A percentile compares a stretch with the other conserved stretches of the same genome.
Conservation (phyloP, 352 stramenopile species). For the Phytopythium litorale region DNA sequence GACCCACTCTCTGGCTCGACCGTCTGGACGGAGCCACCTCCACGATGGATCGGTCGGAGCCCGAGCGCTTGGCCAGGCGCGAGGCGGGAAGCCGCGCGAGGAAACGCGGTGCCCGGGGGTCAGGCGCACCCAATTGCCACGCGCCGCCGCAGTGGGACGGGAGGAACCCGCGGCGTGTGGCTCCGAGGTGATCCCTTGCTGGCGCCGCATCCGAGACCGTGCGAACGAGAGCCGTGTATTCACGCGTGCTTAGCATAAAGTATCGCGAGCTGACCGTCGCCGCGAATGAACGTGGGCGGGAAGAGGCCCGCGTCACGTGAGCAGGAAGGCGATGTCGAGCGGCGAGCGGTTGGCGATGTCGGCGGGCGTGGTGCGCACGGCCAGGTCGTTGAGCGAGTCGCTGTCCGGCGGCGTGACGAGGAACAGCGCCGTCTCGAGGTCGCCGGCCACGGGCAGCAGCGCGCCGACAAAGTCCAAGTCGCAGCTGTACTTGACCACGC, state of each 20-base stretch:
- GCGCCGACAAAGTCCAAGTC: slow-evolving; percentile 34
- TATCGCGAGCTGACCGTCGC: background rate
- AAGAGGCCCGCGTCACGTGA: slow-evolving; percentile 2
- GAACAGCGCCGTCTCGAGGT: slow-evolving; percentile 31
- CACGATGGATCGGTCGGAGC: background rate
- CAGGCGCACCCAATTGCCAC: background rate
- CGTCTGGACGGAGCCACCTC: background rate
- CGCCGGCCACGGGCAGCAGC: slow-evolving; percentile 25
- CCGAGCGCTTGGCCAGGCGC: background rate
- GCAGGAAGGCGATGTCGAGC: slow-evolving; percentile 34
- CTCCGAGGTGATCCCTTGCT: background rate
- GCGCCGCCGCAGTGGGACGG: background rate
- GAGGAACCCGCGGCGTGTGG: background rate
- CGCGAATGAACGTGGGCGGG: background rate
- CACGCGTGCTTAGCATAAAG: background rate
- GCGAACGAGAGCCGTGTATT: background rate
- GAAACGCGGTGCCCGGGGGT: background rate
- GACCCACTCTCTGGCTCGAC: background rate
- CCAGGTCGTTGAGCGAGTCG: slow-evolving; percentile 31
- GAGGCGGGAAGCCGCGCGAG: background rate
- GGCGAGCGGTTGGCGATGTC: slow-evolving; percentile 18
- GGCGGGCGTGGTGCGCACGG: slow-evolving; percentile 24
- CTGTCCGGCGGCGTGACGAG: slow-evolving; percentile 30
- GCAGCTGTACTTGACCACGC: slow-evolving; percentile 41
- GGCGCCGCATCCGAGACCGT: background rate